Evolutionary conservation across 192 early-diverging fungal species (phyloP).

Genomic region (Kickxella alabastrina): DNA sequence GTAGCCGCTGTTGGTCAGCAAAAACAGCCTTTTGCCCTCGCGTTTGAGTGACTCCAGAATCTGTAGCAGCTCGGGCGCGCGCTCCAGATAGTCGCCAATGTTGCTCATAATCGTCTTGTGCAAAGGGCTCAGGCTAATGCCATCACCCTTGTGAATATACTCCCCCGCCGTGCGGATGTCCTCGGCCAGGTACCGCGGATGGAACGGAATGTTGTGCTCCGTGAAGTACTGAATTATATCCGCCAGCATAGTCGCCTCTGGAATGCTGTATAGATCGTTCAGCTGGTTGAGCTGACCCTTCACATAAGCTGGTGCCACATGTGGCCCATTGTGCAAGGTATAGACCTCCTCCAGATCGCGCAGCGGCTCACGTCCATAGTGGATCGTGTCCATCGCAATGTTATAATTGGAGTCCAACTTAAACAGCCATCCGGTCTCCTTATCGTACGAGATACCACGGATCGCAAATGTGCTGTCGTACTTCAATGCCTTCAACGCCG

Average conservation of each 20-base stretch:
- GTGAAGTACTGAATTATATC: constrained; percentile 61
- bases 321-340: constrained; percentile 55
- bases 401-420: constrained; percentile 62
- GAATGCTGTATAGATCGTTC: constrained; percentile 60
- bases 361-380: constrained; percentile 57
- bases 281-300: constrained; percentile 56
- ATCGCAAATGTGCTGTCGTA: constrained; percentile 60
- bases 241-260: constrained; percentile 55
- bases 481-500: constrained; percentile 28
- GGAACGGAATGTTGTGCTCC: constrained; percentile 56
- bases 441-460: constrained; percentile 58
- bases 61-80: constrained; percentile 50
- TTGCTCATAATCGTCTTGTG: constrained; percentile 51
- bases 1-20: constrained; percentile 60
- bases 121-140: constrained; percentile 49
- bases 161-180: constrained; percentile 54
- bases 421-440: constrained; percentile 61
- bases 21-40: constrained; percentile 54
- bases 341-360: constrained; percentile 53
- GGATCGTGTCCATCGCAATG: constrained; percentile 54
- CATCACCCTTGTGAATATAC: constrained; percentile 53
- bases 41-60: constrained; percentile 47
- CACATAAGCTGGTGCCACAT: constrained; percentile 57
- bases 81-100: constrained; percentile 50
- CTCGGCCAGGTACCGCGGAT: constrained; percentile 60